Percentiles rank a stretch among this genome's conserved stretches.
phyloP scores from a whole-genome alignment of 2,329 filamentous ascomycete species.

The Ascochyta koolunga region DNA sequence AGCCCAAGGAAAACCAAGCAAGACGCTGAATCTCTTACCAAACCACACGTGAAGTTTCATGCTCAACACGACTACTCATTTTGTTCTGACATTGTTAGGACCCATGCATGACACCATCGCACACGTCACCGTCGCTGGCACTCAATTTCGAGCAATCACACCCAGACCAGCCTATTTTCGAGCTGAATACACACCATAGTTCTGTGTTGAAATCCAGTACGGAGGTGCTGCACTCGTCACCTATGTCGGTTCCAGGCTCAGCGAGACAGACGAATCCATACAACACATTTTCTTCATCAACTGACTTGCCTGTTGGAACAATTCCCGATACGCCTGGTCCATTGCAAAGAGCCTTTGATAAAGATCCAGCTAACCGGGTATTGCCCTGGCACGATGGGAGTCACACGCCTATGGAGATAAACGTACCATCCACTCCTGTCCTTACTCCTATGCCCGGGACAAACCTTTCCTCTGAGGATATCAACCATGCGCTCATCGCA shows the following conservation, averaged over 20 bases:
- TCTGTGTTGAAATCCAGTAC: constrained; percentile 19
- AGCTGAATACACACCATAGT: constrained; percentile 5
- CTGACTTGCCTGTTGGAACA: constrained; percentile 29
- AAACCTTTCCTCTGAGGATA: constrained; percentile 25
- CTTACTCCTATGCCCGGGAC: constrained; percentile 35
- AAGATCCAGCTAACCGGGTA: constrained; percentile 16
- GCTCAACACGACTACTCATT: neutral
- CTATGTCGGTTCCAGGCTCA: constrained; percentile 33
- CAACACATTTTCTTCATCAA: neutral
- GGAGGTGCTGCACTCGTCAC: constrained; percentile 36
- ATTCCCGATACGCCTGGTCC: constrained; percentile 38
- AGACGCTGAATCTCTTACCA: neutral
- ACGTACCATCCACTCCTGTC: constrained; percentile 7
- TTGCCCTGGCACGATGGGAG: constrained; percentile 5
- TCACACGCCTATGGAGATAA: neutral
- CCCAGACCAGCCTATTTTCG: constrained; percentile 33
- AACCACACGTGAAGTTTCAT: neutral
- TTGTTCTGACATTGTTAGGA: constrained; percentile 1
- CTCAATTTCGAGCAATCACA: constrained; percentile 38
- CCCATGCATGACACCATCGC: neutral
- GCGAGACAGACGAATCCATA: constrained; percentile 8
- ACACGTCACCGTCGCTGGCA: constrained; percentile 27
- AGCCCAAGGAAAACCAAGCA: constrained; percentile 25
- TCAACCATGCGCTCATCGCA: constrained; percentile 16
- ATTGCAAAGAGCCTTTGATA: constrained; percentile 28